Evolutionary conservation across 225 moss, liverwort and hornwort genomes (phyloP), one percentile per base, ranked within the genome.

Genomic region (Thuidium tamariscinum): DNA sequence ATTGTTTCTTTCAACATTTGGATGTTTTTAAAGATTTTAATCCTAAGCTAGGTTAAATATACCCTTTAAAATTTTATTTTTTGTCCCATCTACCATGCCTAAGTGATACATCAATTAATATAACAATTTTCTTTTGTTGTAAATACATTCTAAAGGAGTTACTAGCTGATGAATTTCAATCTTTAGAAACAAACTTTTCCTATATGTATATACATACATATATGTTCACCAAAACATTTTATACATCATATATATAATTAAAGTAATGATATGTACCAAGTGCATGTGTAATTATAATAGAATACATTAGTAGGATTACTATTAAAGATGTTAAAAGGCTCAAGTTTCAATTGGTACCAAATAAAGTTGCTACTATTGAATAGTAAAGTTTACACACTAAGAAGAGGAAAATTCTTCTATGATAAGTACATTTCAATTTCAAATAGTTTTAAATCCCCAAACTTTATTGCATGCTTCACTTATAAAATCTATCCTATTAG

Each of bases 1-100:
- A 6, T 39, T 39, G 5, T 42, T 71, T 26, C 4, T 44, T 44
- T 5, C 1, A 18, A 7, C 6, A 48, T 19, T 48, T 11, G 6
- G 7, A 19, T 36, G 2, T 29, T 71, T 5, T 32, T 11, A 12
- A 48, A 19, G 9, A 73, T 20, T 20, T 1, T 1, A 48, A 32
- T 73, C 4, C 12, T 7, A 49, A n/a, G n/a, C n/a, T 32, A 1
- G 7, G 1, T 48, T 19, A 12, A 32, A 48, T 11, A 19, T 1
- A 48, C 29, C 48, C 3, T 19, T 37, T 11, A 30, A 30, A 44
- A 30, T 18, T 30, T 0, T 11, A 11, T 7, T 46, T 9, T 72
- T 13, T 48, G 18, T 72, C 2, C 2, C 6, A 46, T 72, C 0
- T 5, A 0, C 18, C 4, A 46, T 18, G 1, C 2, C 3, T n/a